Evolutionary conservation across 139 green algal genomes (phyloP).

Genomic region (Chlorella vulgaris): DNA sequence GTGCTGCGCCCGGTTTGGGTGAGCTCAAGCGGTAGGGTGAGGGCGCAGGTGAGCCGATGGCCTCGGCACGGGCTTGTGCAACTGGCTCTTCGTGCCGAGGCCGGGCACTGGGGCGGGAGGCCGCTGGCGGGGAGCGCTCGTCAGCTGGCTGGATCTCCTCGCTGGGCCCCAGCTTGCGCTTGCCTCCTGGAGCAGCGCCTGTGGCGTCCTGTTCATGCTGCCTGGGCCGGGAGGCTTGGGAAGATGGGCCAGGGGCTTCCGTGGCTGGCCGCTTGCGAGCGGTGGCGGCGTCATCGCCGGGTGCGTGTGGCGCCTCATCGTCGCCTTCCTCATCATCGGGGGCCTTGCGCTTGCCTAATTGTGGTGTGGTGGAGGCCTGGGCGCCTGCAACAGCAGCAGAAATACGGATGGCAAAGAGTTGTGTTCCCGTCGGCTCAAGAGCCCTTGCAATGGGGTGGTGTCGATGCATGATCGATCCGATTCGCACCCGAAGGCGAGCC

Average conservation of each 20-base stretch:
- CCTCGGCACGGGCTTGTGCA: too few species aligned
- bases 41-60: conserved; percentile 16
- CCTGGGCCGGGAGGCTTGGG: too few species aligned
- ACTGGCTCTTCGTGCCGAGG: not conserved
- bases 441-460: too few species aligned
- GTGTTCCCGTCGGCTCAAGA: too few species aligned
- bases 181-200: not conserved
- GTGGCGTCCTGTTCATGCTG: not conserved
- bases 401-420: too few species aligned
- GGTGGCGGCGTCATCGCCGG: not conserved
- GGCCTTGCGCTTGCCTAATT: conserved; percentile 19
- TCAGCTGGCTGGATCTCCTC: conserved; percentile 2
- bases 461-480: not conserved
- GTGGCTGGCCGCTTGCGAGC: conserved; percentile 6
- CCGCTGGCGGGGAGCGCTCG: not conserved
- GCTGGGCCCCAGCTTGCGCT: not conserved
- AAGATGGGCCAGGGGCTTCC: too few species aligned
- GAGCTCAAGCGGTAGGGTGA: conserved; percentile 24
- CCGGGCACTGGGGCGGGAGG: not conserved
- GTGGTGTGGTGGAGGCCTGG: not conserved
- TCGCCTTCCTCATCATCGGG: not conserved
- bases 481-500: not conserved
- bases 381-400: not conserved
- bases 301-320: not conserved
- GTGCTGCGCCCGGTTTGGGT: conserved; percentile 6